A percentile compares a stretch with the other conserved stretches of the same genome.
Conservation (phyloP, 768 basidiomycete genomes). For the Kwoniella europaea region DNA sequence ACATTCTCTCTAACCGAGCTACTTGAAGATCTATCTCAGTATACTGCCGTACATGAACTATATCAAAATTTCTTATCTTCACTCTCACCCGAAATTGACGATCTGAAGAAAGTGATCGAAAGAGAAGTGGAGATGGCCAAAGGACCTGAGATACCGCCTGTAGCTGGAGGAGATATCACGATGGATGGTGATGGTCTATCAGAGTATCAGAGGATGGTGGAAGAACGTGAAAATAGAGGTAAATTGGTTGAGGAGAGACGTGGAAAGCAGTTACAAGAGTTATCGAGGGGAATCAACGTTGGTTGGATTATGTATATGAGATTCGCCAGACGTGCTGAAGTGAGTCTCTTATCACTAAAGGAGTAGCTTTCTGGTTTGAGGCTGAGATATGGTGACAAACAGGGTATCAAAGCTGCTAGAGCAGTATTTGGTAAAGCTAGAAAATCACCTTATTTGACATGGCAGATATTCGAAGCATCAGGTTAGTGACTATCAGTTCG, state of each 20-base stretch:
- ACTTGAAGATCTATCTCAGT: conserved; percentile 69
- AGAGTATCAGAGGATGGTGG: conserved; percentile 56
- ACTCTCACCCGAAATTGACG: conserved; percentile 62
- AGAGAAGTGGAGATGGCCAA: conserved; percentile 61
- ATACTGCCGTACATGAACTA: conserved; percentile 70
- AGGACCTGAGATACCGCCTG: conserved; percentile 51
- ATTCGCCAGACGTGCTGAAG: conserved; percentile 81
- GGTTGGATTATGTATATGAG: conserved; percentile 83
- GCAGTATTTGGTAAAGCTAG: conserved; percentile 80
- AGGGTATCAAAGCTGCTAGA: conserved; percentile 77
- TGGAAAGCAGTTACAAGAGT: conserved; percentile 61
- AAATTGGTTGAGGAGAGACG: conserved; percentile 46
- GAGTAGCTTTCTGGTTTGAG: too few relatives aligned
- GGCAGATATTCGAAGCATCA: conserved; percentile 93
- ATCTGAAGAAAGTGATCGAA: conserved; percentile 47
- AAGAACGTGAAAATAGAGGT: conserved; percentile 54
- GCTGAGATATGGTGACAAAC: background rate
- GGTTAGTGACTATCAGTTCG: conserved; percentile 63
- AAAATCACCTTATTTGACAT: conserved; percentile 65
- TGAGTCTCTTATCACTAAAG: conserved; percentile 35
- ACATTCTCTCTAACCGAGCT: conserved; percentile 84
- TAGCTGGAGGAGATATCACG: conserved; percentile 36
- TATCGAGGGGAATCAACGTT: conserved; percentile 75
- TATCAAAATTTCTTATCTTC: conserved; percentile 75
- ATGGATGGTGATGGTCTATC: conserved; percentile 55